Conservation (phyloP, 2,329 filamentous ascomycete genomes). For the Penicillium sp. region DNA sequence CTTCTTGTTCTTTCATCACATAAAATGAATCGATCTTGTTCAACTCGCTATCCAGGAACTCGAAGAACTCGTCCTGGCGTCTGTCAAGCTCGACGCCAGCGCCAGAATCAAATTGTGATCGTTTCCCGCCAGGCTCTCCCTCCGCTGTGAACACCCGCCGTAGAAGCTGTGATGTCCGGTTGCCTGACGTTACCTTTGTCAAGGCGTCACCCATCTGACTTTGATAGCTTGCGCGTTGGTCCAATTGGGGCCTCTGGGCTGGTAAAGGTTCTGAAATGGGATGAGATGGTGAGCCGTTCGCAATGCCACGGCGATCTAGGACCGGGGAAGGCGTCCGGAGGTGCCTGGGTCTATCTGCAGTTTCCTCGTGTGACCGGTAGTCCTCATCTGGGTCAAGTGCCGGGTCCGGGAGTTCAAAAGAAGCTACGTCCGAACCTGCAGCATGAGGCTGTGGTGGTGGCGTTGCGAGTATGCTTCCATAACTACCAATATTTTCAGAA, state of each 20-base stretch:
- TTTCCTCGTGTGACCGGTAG: slow-evolving; percentile 15
- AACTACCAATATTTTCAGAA: slow-evolving; percentile 47
- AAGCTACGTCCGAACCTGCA: slow-evolving; percentile 43
- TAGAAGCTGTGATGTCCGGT: slow-evolving; percentile 33
- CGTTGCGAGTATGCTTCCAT: slow-evolving; percentile 63
- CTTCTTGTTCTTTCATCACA: slow-evolving; percentile 80
- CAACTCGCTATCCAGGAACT: slow-evolving; percentile 78
- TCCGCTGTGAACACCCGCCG: slow-evolving; percentile 43
- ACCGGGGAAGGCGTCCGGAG: slow-evolving; percentile 28
- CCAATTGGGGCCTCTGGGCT: slow-evolving; percentile 8
- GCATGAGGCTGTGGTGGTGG: slow-evolving; percentile 40
- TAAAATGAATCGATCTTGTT: slow-evolving; percentile 94
- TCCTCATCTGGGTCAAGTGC: slow-evolving; percentile 50
- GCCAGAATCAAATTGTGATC: slow-evolving; percentile 52
- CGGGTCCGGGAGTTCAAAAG: slow-evolving; percentile 61
- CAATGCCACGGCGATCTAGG: slow-evolving; percentile 15
- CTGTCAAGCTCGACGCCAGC: slow-evolving; percentile 63
- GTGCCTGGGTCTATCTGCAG: slow-evolving; percentile 18
- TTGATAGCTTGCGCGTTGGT: slow-evolving; percentile 5
- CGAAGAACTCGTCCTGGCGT: slow-evolving; percentile 79
- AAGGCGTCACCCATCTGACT: slow-evolving; percentile 21
- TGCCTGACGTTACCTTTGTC: slow-evolving; percentile 26
- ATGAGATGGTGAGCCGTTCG: slow-evolving; percentile 2
- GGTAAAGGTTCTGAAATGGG: neutral
- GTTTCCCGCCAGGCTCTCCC: slow-evolving; percentile 42